Percentiles rank a stretch among this genome's conserved stretches.
phyloP scores from a whole-genome alignment of 768 basidiomycete genomes.

The Mycena epipterygia region DNA sequence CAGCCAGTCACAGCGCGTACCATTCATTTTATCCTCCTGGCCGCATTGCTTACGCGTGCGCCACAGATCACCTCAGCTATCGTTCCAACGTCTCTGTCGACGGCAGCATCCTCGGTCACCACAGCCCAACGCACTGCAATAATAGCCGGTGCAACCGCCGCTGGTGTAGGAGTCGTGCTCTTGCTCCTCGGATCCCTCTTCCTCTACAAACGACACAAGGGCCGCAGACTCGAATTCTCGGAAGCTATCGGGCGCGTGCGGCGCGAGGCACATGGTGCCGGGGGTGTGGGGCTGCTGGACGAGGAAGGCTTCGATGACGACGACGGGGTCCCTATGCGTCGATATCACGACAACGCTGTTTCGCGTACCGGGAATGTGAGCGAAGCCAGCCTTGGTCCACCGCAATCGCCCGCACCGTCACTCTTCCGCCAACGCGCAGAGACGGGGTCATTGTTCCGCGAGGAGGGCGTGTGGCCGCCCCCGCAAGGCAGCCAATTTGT shows the following conservation, averaged over 20 bases:
- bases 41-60: background rate
- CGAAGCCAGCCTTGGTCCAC: slow-evolving; percentile 31
- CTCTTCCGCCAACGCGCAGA: slow-evolving; percentile 58
- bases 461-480: slow-evolving; percentile 60
- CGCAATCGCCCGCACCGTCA: slow-evolving; percentile 50
- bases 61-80: slow-evolving; percentile 39
- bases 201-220: slow-evolving; percentile 50
- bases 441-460: slow-evolving; percentile 61
- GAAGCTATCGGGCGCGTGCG: slow-evolving; percentile 42
- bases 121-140: slow-evolving; percentile 50
- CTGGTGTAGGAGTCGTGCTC: slow-evolving; percentile 52
- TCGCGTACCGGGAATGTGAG: slow-evolving; percentile 24
- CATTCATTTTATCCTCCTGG: background rate
- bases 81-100: slow-evolving; percentile 48
- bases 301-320: slow-evolving; percentile 55
- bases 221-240: slow-evolving; percentile 48
- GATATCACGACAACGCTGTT: slow-evolving; percentile 31
- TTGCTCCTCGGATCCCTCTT: slow-evolving; percentile 53
- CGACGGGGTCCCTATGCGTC: slow-evolving; percentile 40
- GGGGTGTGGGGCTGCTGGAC: slow-evolving; percentile 47
- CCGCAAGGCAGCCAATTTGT: slow-evolving; percentile 52
- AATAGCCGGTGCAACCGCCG: slow-evolving; percentile 59
- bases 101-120: slow-evolving; percentile 31
- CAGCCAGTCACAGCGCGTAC: slow-evolving; percentile 30
- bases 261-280: slow-evolving; percentile 40